A percentile compares a stretch with the other conserved stretches of the same genome.
Evolutionary conservation across 225 moss, liverwort and hornwort genomes (phyloP).

Genomic region (Takakia lepidozioides): DNA sequence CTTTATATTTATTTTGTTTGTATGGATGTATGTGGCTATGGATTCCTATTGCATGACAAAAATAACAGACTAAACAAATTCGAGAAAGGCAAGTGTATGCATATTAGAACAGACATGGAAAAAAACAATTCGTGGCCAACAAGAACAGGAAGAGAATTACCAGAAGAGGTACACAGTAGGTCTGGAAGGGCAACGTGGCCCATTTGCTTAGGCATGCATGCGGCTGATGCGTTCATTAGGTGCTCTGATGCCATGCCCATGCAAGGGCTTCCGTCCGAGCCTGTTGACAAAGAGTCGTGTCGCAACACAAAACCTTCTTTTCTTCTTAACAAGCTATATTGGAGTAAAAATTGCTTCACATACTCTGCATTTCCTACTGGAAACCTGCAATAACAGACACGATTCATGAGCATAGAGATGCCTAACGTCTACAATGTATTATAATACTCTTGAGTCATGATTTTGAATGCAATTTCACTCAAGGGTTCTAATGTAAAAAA

Average conservation of each 20-base stretch:
- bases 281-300: conserved; percentile 83
- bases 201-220: conserved; percentile 74
- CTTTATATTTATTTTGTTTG: no score
- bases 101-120: no score
- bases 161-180: conserved; percentile 67
- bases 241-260: conserved; percentile 47
- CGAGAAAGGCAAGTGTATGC: no score
- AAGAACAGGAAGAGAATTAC: no score
- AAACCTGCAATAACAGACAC: conserved; percentile 59
- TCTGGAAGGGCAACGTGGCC: conserved; percentile 76
- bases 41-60: no score
- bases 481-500: no score
- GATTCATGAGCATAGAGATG: not conserved
- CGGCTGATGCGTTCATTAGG: conserved; percentile 59
- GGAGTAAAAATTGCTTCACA: conserved; percentile 94
- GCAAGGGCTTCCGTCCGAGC: conserved; percentile 61
- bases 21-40: no score
- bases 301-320: conserved; percentile 96
- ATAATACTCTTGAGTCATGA: no score
- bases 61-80: no score
- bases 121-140: no score
- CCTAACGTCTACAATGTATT: no score
- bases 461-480: no score
- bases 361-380: conserved; percentile 98
- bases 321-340: conserved; percentile 90